These are phyloP conservation scores for Leishmania tropica DNA, from an alignment of 208 protist genomes.

Conservation along the genomic window DNA sequence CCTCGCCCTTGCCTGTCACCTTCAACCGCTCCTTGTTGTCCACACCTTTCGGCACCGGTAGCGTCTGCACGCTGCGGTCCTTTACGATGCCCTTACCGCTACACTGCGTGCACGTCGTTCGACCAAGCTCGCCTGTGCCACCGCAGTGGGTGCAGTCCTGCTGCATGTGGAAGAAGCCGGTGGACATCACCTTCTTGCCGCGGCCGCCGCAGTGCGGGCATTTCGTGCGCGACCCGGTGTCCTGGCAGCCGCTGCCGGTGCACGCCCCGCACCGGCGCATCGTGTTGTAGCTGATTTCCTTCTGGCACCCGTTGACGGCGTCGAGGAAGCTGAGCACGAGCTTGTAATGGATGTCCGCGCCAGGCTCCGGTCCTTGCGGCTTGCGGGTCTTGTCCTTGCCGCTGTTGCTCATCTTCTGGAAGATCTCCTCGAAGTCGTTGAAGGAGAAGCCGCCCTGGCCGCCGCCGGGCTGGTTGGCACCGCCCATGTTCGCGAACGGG, in stretches of 20 bases:
- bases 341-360: conserved; percentile 90
- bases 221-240: conserved; percentile 72
- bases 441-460: conserved; percentile 74
- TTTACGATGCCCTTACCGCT: conserved; percentile 90
- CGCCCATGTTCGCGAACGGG: conserved; percentile 53
- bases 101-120: conserved; percentile 80
- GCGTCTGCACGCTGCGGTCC: conserved; percentile 85
- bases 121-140: conserved; percentile 81
- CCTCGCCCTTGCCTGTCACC: conserved; percentile 87
- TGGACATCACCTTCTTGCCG: conserved; percentile 92
- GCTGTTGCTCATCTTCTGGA: conserved; percentile 85
- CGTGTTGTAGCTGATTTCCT: conserved; percentile 92
- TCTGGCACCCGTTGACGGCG: conserved; percentile 84
- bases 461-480: conserved; percentile 18
- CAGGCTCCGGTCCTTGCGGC: conserved; percentile 83
- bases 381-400: conserved; percentile 86
- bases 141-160: conserved; percentile 91
- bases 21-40: conserved; percentile 91
- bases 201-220: conserved; percentile 87
- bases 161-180: conserved; percentile 93
- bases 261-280: conserved; percentile 86
- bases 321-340: conserved; percentile 80
- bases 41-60: conserved; percentile 88
- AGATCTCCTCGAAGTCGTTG: conserved; percentile 92
- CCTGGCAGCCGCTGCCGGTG: conserved; percentile 81